Conservation (phyloP, 2,329 filamentous ascomycete genomes). For the Phyllosticta citrichinensis region DNA sequence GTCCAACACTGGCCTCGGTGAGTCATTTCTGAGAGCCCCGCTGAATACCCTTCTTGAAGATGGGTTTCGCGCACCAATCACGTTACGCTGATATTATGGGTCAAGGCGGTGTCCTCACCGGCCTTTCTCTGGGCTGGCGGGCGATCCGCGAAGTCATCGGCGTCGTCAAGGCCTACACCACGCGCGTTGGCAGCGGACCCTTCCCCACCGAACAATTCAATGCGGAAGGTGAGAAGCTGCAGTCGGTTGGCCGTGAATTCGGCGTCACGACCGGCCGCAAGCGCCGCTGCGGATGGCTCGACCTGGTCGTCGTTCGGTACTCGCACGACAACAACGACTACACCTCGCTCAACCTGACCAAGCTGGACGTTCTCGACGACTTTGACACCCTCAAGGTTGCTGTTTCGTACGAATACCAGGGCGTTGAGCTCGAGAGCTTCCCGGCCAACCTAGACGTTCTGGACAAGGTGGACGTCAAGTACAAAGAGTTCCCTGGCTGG, state of each 20-base stretch:
- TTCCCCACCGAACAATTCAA: constrained; percentile 59
- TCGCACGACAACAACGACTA: constrained; percentile 57
- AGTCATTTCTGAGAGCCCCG: background rate
- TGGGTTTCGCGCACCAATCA: background rate
- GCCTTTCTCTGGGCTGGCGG: constrained; percentile 50
- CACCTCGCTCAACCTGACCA: constrained; percentile 53
- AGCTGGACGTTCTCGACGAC: constrained; percentile 61
- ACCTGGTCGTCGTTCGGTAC: constrained; percentile 61
- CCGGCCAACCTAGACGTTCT: constrained; percentile 53
- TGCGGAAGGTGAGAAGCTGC: constrained; percentile 46
- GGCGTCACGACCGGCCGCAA: constrained; percentile 49
- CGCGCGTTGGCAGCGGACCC: constrained; percentile 50
- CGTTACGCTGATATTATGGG: constrained; percentile 32
- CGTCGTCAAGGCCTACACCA: constrained; percentile 60
- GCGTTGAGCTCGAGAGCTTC: constrained; percentile 50
- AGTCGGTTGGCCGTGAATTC: constrained; percentile 45
- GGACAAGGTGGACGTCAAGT: constrained; percentile 52
- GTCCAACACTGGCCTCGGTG: constrained; percentile 31
- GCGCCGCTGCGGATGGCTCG: constrained; percentile 55
- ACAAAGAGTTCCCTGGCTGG: constrained; percentile 62
- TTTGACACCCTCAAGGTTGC: constrained; percentile 68
- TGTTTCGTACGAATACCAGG: constrained; percentile 55
- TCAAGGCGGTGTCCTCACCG: constrained; percentile 53
- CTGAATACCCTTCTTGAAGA: background rate
- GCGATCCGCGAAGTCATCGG: constrained; percentile 54